Percentiles rank a stretch among this genome's conserved stretches.
phyloP scores from a whole-genome alignment of 306 rosid species.

The Vigna unguiculata region DNA sequence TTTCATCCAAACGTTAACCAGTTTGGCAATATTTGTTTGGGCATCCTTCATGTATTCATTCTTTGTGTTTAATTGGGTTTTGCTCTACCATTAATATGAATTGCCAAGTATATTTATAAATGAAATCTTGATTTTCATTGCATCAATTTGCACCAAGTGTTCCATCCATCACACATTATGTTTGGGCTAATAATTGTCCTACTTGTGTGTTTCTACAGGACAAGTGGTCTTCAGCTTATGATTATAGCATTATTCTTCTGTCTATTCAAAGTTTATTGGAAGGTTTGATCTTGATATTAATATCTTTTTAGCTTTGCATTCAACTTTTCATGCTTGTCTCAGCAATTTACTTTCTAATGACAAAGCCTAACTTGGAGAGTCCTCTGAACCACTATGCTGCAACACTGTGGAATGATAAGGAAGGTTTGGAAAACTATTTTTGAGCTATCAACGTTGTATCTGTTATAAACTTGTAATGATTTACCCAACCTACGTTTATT shows the following conservation, averaged over 20 bases:
- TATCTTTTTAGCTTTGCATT: constrained; percentile 32
- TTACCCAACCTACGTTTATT: constrained; percentile 32
- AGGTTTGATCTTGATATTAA: constrained; percentile 69
- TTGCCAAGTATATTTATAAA: constrained; percentile 20
- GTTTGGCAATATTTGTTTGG: constrained; percentile 98
- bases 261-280: constrained; percentile 95
- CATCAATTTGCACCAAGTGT: background rate
- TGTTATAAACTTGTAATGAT: background rate
- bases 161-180: background rate
- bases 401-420: constrained; percentile 81
- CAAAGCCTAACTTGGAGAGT: constrained; percentile 97
- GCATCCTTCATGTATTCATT: constrained; percentile 85
- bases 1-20: constrained; percentile 97
- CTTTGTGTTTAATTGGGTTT: constrained; percentile 16
- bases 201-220: constrained; percentile 58
- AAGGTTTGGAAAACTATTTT: constrained; percentile 61
- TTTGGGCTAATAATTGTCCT: constrained; percentile 25
- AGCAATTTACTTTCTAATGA: constrained; percentile 46
- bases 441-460: constrained; percentile 3
- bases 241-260: constrained; percentile 92
- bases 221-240: constrained; percentile 99
- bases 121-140: constrained; percentile 18
- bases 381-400: constrained; percentile 96
- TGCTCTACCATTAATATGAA: constrained; percentile 22
- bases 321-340: constrained; percentile 42